Base-by-base conservation (phyloP, 176 grass and related monocot species). In the Bothriochloa decipiens region DNA sequence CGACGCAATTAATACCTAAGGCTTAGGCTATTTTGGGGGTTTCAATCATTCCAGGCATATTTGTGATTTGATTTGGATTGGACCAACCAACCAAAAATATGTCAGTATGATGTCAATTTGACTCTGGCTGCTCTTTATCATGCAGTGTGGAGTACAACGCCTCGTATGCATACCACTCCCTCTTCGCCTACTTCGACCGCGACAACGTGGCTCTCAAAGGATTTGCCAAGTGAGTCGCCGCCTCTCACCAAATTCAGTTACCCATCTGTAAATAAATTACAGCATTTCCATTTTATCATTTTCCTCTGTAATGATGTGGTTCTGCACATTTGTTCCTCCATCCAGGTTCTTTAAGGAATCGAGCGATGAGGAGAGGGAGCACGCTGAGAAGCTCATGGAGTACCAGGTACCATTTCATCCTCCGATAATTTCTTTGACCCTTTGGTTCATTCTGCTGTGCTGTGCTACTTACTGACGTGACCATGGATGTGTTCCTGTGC, bases 101-200 rank as follows among this genome's bases (percentile, higher is more conserved):
- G 29, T 32, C 29, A 32, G 1, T 53, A 3, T n/a, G 14, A 9
- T 2, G 3, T 2, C 12, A 7, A 18, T 52, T 3, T 5, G 7
- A 14, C 43, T 40, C 2, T 81, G 74, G 3, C 27, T 6, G 11
- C 20, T 16, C 20, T 37, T 7, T 36, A 15, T 4, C 13, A 8
- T 86, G 49, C 91, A 98, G 96, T 87, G 92, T 98, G 72, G 93
- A 98, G 43, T 93, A 86, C 78, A 98, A 98, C 18, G 93, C 89
- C 5, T 98, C 96, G 0, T 98, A 98, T 69, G 96, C 90, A 0
- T 98, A 95, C 80, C 96, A 98, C 87, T 87, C 96, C 35, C 86
- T 98, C 47, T 98, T 95, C 68, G 93, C 93, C 36, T 98, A 95
- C 85, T 98, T 98, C 1, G 96, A 95, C 52, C 93, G 96, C 0